Base-by-base conservation (phyloP, 768 basidiomycete species). In the Gymnopilus dilepis region DNA sequence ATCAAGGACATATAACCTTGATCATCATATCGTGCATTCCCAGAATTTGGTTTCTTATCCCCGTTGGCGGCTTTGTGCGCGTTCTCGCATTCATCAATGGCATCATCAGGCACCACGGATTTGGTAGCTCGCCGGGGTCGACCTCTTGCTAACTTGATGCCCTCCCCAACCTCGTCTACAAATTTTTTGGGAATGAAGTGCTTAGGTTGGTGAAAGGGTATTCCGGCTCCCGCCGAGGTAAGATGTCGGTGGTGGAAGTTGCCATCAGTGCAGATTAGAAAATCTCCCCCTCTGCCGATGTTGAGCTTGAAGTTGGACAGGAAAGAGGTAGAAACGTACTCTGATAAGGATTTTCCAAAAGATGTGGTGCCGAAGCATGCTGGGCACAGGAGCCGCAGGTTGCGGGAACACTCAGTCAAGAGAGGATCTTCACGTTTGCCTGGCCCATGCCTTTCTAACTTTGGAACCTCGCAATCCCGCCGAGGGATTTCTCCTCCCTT, bases 241-340 rank as follows among this genome's bases (percentile, higher is more conserved):
- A 67, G 53, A 56, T 82, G 79, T 0, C 70, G 64, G 57, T 81
- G 77, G 45, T 77, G 73, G 61, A 80, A 80, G 41, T 78, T 79
- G 0, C 76, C 76, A 67, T 80, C 78, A 0, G 68, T 66, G 0
- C 69, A 69, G 0, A 81, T 62, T 34, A 78, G 77, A 12, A 80
- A 66, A 55, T 81, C 76, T 1, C 69, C 73, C 0, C 80, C 76
- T 1, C 76, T 73, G 17, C 17, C 33, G 26, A 51, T 28, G 28
- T 61, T 31, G 31, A 19, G 15, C 47, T 17, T 26, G 56, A 33
- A 2, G 15, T n/a, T n/a, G n/a, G n/a, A 45, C 22, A 7, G 33
- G 15, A 0, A 61, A 52, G 8, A 55, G 15, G 11, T 6, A 6
- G 11, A 48, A n/a, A 56, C 75, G 47, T 56, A 71, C 69, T 69